phyloP scores from a whole-genome alignment of 2,329 filamentous ascomycete species.

The Clarireedia hainanense region DNA sequence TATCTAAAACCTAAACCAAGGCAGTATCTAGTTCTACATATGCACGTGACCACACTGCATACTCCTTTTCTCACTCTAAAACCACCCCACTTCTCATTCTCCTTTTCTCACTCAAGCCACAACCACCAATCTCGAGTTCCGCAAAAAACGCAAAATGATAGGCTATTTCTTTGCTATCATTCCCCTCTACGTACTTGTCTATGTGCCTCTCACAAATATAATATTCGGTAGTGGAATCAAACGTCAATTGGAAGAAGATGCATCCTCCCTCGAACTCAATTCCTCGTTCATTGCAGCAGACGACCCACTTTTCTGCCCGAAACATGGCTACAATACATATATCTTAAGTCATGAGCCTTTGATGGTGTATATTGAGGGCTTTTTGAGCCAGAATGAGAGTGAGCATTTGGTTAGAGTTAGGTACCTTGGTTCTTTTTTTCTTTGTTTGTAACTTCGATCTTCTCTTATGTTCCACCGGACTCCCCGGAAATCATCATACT shows the following conservation, averaged over 20 bases:
- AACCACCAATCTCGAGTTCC: not conserved
- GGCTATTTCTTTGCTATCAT: conserved; percentile 24
- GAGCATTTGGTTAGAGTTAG: conserved; percentile 44
- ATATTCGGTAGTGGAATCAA: conserved; percentile 13
- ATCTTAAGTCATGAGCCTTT: conserved; percentile 46
- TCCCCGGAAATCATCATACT: no score
- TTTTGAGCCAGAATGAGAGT: conserved; percentile 40
- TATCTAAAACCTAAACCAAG: no score
- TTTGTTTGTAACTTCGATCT: not conserved
- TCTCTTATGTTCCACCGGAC: not conserved
- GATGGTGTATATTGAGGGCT: conserved; percentile 50
- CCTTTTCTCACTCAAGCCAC: not conserved
- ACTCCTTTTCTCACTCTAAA: no score
- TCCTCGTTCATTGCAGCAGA: conserved; percentile 26
- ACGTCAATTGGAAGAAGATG: conserved; percentile 2
- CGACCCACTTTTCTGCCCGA: conserved; percentile 22
- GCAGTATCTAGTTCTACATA: not conserved
- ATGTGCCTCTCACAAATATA: conserved; percentile 21
- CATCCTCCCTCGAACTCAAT: conserved; percentile 16
- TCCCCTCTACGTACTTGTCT: conserved; percentile 26
- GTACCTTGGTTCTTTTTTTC: conserved; percentile 29
- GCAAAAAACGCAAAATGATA: conserved; percentile 16
- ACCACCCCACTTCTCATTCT: not conserved
- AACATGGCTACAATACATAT: conserved; percentile 32
- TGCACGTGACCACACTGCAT: not conserved